Percentiles rank a stretch among this genome's conserved stretches.
phyloP scores from a whole-genome alignment of 768 basidiomycete genomes.

The Cystobasidium tubakii region DNA sequence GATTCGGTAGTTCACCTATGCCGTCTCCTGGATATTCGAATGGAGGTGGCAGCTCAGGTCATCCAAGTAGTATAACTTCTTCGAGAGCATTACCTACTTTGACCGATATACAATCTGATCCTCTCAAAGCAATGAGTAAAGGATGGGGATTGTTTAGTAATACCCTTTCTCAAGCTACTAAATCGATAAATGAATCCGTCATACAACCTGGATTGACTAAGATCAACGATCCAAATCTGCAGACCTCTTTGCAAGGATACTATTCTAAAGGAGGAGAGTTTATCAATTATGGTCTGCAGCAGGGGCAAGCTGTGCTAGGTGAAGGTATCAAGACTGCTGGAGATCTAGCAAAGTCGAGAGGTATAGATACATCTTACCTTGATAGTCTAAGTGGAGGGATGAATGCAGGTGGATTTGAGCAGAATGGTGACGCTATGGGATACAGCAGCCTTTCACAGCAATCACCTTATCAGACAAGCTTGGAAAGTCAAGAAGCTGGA shows the following conservation, averaged over 20 bases:
- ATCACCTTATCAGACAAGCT: slow-evolving; percentile 19
- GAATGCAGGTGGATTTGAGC: not conserved
- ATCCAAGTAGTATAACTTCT: slow-evolving; percentile 67
- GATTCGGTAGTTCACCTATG: slow-evolving; percentile 69
- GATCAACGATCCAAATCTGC: slow-evolving; percentile 72
- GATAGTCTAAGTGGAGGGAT: not conserved
- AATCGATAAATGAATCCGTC: slow-evolving; percentile 70
- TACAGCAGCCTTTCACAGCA: not conserved
- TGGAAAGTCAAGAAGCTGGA: slow-evolving; percentile 34
- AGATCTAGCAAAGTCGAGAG: not conserved
- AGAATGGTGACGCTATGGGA: not conserved
- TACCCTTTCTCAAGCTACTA: slow-evolving; percentile 71
- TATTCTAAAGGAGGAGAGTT: slow-evolving; percentile 55
- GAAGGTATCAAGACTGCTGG: not conserved
- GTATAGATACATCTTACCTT: slow-evolving; percentile 4
- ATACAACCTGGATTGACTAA: slow-evolving; percentile 82
- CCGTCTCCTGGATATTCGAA: slow-evolving; percentile 55
- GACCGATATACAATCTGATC: slow-evolving; percentile 77
- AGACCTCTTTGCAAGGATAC: slow-evolving; percentile 67
- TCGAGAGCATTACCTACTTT: slow-evolving; percentile 74
- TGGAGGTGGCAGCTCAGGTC: slow-evolving; percentile 50
- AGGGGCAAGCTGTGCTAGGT: slow-evolving; percentile 49
- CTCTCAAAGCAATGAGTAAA: slow-evolving; percentile 75
- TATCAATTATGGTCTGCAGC: slow-evolving; percentile 44
- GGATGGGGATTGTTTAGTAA: slow-evolving; percentile 94